Base-by-base conservation (phyloP, 768 basidiomycete species). In the Sutorius australiensis region DNA sequence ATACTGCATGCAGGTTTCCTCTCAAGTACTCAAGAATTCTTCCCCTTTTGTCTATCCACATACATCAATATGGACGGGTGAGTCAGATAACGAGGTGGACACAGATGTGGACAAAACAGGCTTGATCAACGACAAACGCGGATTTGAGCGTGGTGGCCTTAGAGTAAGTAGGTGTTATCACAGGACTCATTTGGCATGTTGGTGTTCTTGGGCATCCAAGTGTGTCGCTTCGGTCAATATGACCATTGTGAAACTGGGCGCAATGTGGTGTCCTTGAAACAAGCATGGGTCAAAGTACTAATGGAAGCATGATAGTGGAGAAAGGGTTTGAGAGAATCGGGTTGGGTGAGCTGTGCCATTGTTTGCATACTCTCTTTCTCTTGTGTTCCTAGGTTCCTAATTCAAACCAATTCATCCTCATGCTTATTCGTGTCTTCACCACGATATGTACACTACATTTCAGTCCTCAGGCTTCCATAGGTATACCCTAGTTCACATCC, bases 1-100 rank as follows among this genome's bases (percentile, higher is more conserved):
- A n/a, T n/a, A n/a, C n/a, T n/a, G n/a, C n/a, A n/a, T n/a, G n/a
- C n/a, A n/a, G n/a, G n/a, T n/a, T n/a, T n/a, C n/a, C n/a, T n/a
- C n/a, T n/a, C n/a, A n/a, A n/a, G n/a, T n/a, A n/a, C n/a, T n/a
- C n/a, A n/a, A n/a, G n/a, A n/a, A n/a, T n/a, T n/a, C n/a, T n/a
- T n/a, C n/a, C n/a, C n/a, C n/a, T n/a, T 44, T 59, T 34, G 57
- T 46, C 17, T 31, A 52, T 41, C 57, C 57, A 24, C 4, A 24
- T 24, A 24, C 24, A 4, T 24, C 24, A 4, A 24, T 24, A 24
- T 24, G 24, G 24, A 24, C 4, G 24, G 24, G 24, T 24, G 24
- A 24, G 24, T 4, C 24, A 24, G 38, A 31, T 12, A 5, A 30
- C 28, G 27, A 3, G 37, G 30, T 12, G 14, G 38, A n/a, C n/a